Conservation (phyloP, 805 yeast species). For the Suhomyces kilbournensis region DNA sequence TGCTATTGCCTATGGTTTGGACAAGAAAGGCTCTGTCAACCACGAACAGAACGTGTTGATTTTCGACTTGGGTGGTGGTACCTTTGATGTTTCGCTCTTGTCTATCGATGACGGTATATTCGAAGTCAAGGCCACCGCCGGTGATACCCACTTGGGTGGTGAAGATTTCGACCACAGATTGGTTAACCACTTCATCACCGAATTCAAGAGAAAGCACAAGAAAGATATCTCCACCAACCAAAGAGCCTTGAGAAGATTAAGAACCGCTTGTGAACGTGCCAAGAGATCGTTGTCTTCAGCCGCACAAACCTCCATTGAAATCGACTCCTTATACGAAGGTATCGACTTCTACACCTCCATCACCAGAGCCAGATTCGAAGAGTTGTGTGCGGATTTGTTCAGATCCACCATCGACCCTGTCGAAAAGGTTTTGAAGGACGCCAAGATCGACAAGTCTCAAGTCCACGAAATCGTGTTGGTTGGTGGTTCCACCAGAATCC, state of each 20-base stretch:
- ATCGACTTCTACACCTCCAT: constrained; percentile 92
- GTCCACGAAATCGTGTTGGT: constrained; percentile 94
- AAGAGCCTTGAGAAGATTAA: constrained; percentile 87
- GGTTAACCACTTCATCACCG: constrained; percentile 84
- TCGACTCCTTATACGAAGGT: constrained; percentile 92
- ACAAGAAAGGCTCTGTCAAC: constrained; percentile 45
- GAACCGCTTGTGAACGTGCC: constrained; percentile 98
- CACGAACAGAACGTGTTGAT: constrained; percentile 88
- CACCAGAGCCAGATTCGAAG: constrained; percentile 98
- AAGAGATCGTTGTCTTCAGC: constrained; percentile 94
- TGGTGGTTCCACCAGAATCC: constrained; percentile 99
- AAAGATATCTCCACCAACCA: constrained; percentile 79
- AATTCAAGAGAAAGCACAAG: constrained; percentile 90
- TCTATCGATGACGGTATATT: constrained; percentile 89
- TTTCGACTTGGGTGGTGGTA: constrained; percentile 97
- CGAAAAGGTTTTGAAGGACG: constrained; percentile 91
- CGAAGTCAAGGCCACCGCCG: constrained; percentile 90
- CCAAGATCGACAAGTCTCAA: constrained; percentile 82
- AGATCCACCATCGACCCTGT: constrained; percentile 95
- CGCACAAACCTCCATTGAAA: constrained; percentile 93
- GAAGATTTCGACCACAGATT: constrained; percentile 91
- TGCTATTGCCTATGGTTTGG: constrained; percentile 45
- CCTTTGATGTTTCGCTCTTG: constrained; percentile 86
- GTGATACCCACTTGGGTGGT: constrained; percentile 98
- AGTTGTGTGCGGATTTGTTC: constrained; percentile 87